A percentile compares a stretch with the other conserved stretches of the same genome.
Conservation (phyloP, 2,329 filamentous ascomycete species). For the Fusarium subglutinans region DNA sequence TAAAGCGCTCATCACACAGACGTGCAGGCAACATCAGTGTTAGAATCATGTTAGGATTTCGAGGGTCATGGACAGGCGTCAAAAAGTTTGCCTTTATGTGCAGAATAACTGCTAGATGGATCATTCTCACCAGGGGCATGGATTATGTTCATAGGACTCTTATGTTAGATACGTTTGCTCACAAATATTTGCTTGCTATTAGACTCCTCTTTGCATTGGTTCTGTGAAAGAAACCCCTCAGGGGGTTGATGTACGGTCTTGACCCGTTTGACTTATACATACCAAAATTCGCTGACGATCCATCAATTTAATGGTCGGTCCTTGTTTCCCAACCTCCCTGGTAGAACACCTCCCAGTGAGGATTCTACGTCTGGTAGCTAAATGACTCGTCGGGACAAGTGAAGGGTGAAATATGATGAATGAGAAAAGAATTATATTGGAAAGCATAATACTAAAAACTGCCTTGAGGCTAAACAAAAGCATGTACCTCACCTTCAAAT, state of each 20-base stretch:
- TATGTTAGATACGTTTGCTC: slow-evolving; percentile 32
- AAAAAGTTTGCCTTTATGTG: slow-evolving; percentile 8
- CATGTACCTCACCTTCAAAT: slow-evolving; percentile 90
- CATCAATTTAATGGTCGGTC: not conserved
- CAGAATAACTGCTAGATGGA: slow-evolving; percentile 14
- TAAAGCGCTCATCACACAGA: slow-evolving; percentile 14
- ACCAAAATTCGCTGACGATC: not conserved
- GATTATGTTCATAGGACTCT: slow-evolving; percentile 29
- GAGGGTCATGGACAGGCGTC: slow-evolving; percentile 29
- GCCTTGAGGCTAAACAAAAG: not conserved
- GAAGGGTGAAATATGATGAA: not conserved
- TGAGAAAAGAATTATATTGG: not conserved
- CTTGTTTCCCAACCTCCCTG: not conserved
- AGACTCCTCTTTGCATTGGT: not conserved
- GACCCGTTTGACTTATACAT: not conserved
- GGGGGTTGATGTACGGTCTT: not conserved
- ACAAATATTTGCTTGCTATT: slow-evolving; percentile 17
- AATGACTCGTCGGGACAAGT: no score
- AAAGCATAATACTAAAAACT: not conserved
- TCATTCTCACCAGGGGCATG: slow-evolving; percentile 10
- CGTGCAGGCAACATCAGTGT: slow-evolving; percentile 26
- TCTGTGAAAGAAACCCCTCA: not conserved
- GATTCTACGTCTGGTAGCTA: not conserved
- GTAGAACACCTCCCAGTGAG: not conserved
- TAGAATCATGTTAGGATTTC: slow-evolving; percentile 43